Conservation (phyloP, 176 grass and related monocot genomes). For the Carex scoparia region DNA sequence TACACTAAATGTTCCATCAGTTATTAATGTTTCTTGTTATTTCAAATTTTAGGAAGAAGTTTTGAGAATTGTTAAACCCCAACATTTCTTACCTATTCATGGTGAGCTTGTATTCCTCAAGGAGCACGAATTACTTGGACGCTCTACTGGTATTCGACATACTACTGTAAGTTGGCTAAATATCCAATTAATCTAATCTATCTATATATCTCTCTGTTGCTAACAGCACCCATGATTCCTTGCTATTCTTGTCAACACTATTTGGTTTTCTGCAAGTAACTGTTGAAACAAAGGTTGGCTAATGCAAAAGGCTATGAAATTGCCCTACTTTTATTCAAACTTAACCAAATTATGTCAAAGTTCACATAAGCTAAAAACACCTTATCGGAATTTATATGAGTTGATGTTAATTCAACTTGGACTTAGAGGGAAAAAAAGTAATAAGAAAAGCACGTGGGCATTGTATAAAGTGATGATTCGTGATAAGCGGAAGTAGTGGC, state of each 20-base stretch:
- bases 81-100: conserved; percentile 98
- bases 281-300: neutral
- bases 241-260: neutral
- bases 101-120: conserved; percentile 93
- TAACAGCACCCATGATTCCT: neutral
- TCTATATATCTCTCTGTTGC: neutral
- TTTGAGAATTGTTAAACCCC: conserved; percentile 93
- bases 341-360: too few species aligned
- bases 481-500: neutral
- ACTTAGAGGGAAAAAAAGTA: neutral
- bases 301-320: neutral
- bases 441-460: neutral
- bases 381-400: neutral
- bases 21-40: conserved; percentile 4
- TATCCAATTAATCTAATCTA: neutral
- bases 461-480: neutral
- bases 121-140: conserved; percentile 96
- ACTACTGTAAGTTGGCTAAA: conserved; percentile 72
- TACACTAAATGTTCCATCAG: neutral
- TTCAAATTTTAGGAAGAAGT: conserved; percentile 89
- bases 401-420: neutral
- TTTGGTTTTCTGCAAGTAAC: neutral
- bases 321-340: too few species aligned
- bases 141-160: conserved; percentile 89
- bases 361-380: too few species aligned